Evolutionary conservation across 2,329 filamentous ascomycete genomes (phyloP), one percentile per base, ranked within the genome.

Genomic region (Colletotrichum falcatum): DNA sequence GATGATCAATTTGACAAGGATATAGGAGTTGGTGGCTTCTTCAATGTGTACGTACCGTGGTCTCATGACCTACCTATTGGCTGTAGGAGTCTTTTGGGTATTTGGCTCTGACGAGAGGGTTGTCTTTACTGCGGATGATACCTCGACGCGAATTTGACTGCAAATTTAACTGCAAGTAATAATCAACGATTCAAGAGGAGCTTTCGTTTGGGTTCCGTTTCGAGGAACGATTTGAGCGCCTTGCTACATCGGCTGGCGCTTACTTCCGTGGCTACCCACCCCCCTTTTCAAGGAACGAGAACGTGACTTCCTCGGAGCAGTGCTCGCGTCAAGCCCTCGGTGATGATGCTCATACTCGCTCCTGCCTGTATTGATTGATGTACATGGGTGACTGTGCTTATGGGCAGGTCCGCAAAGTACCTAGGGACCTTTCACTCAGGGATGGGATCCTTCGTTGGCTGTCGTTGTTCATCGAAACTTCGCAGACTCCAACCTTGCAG

Each of bases 111-210:
- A 46, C 49, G 39, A 46, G 68, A 70, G 64, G 44, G 28, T 53
- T 63, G 46, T 62, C 64, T 68, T 65, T 35, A 63, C 51, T 48
- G 48, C 60, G 61, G 61, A 56, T 70, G 69, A 71, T 71, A 71
- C 65, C 69, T 71, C 60, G 61, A 30, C 20, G 48, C 61, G 61
- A 65, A 56, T 53, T 8, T 51, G 30, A 33, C 54, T 70, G 60
- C 53, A 60, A 39, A 14, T 63, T n/a, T 67, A 62, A 61, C 49
- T 16, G 49, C 44, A 28, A 56, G 39, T 55, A 70, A 51, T 54
- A 70, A 69, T 58, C 61, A 55, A 71, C 23, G 48, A 56, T 5
- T 11, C 11, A 33, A 20, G n/a, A 35, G 18, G 56, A 7, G 6
- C 44, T 56, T 20, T 20, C 18, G 5, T 16, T 28, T 16, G 46